phyloP scores from a whole-genome alignment of 2,329 filamentous ascomycete species.

The Phoma sp. region DNA sequence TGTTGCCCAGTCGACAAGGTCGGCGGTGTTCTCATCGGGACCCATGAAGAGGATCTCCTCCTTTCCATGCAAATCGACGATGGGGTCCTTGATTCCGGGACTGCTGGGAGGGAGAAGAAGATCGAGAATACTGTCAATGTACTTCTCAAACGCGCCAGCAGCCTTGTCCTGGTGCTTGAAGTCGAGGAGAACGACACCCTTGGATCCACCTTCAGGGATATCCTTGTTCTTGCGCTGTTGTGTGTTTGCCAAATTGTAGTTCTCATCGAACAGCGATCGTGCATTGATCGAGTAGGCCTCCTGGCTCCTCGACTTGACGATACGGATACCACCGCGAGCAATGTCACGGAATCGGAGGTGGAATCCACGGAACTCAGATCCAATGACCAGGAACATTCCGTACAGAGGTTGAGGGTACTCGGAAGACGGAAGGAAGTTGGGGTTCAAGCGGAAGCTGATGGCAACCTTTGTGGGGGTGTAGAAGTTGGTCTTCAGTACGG shows the following conservation, averaged over 20 bases:
- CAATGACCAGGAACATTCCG: slow-evolving; percentile 98
- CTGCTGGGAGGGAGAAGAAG: slow-evolving; percentile 87
- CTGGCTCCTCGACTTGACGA: slow-evolving; percentile 96
- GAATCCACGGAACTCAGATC: slow-evolving; percentile 95
- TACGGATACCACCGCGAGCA: slow-evolving; percentile 93
- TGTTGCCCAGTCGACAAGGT: slow-evolving; percentile 98
- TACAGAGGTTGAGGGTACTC: slow-evolving; percentile 95
- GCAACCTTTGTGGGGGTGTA: slow-evolving; percentile 99
- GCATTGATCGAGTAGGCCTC: slow-evolving; percentile 97
- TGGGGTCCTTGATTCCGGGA: slow-evolving; percentile 97
- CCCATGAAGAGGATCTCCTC: slow-evolving; percentile 98
- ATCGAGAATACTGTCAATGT: slow-evolving; percentile 98
- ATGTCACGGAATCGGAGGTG: slow-evolving; percentile 98
- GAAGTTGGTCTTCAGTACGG: slow-evolving; percentile 94
- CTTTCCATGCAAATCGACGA: slow-evolving; percentile 93
- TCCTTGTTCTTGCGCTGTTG: slow-evolving; percentile 99
- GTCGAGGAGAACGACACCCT: slow-evolving; percentile 95
- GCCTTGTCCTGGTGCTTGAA: slow-evolving; percentile 93
- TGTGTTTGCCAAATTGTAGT: slow-evolving; percentile 97
- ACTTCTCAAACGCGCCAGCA: slow-evolving; percentile 95
- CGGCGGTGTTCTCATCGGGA: slow-evolving; percentile 97
- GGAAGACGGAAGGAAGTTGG: slow-evolving; percentile 82
- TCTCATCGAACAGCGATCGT: slow-evolving; percentile 95
- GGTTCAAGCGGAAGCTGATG: slow-evolving; percentile 92
- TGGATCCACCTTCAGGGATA: slow-evolving; percentile 96